A percentile compares a stretch with the other conserved stretches of the same genome.
Evolutionary conservation across 2,329 filamentous ascomycete genomes (phyloP).

Genomic region (Sporothrix brasiliensis): DNA sequence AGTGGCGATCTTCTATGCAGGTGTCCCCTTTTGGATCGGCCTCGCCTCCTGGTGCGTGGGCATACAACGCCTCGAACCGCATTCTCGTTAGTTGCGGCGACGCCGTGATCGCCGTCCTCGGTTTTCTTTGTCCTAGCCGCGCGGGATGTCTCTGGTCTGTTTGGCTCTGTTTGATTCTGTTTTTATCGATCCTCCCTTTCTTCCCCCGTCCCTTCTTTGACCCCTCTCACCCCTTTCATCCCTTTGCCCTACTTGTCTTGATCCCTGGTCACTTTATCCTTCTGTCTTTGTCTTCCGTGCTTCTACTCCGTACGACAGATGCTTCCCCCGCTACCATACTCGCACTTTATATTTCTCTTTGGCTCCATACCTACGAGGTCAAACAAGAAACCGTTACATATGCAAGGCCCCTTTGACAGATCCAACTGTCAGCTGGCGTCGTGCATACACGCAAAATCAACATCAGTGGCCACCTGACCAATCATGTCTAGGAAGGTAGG

Average conservation of each 20-base stretch:
- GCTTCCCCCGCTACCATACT: not conserved
- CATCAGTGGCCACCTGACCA: not conserved
- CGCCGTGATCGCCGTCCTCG: not conserved
- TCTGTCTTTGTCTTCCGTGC: conserved; percentile 1
- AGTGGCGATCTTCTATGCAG: not conserved
- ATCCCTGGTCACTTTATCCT: not conserved
- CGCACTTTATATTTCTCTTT: not conserved
- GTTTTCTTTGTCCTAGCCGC: not conserved
- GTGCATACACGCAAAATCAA: not conserved
- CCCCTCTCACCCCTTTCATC: too few relatives aligned
- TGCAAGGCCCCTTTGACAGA: not conserved
- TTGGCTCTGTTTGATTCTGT: not conserved
- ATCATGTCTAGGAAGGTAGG: not conserved
- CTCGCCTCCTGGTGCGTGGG: not conserved
- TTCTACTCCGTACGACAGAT: not conserved
- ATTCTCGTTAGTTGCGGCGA: conserved; percentile 3
- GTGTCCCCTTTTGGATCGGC: not conserved
- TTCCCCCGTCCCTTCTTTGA: not conserved
- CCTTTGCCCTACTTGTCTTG: not conserved
- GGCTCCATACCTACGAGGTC: not conserved
- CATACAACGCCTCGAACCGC: not conserved
- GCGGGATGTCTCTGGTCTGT: conserved; percentile 5
- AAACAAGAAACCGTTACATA: not conserved
- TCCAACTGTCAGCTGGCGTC: not conserved
- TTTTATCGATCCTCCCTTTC: not conserved